Percentiles rank a stretch among this genome's conserved stretches.
These are phyloP conservation scores for Pleurotus cornucopiae DNA, from an alignment of 768 basidiomycete species.

Conservation along the genomic window DNA sequence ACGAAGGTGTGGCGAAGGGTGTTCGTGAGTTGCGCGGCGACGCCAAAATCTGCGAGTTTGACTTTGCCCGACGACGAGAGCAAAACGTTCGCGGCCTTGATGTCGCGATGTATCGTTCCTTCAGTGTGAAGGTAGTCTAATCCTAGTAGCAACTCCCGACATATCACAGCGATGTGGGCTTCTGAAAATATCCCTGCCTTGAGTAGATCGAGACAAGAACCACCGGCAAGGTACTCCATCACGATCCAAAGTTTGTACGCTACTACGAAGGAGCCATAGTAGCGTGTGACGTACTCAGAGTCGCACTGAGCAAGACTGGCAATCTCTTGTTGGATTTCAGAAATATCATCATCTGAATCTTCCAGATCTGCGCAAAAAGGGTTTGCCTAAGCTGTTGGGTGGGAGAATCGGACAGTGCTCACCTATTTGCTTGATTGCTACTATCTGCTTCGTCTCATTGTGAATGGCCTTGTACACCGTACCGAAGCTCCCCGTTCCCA, in stretches of 20 bases:
- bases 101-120: conserved; percentile 96
- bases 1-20: conserved; percentile 97
- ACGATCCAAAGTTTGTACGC: conserved; percentile 98
- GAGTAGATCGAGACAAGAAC: conserved; percentile 95
- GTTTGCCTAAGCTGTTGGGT: conserved; percentile 9
- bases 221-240: conserved; percentile 98
- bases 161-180: conserved; percentile 91
- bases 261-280: conserved; percentile 96
- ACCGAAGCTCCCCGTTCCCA: conserved; percentile 97
- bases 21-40: conserved; percentile 93
- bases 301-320: conserved; percentile 94
- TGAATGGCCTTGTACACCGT: conserved; percentile 97
- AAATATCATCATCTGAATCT: conserved; percentile 97
- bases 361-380: conserved; percentile 68
- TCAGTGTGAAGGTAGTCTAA: conserved; percentile 96
- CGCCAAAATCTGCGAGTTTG: conserved; percentile 98
- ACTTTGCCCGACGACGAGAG: conserved; percentile 89
- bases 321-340: conserved; percentile 98
- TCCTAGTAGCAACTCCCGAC: conserved; percentile 87
- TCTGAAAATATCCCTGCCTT: conserved; percentile 91
- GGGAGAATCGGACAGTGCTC: conserved; percentile 21
- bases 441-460: conserved; percentile 89
- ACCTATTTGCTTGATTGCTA: conserved; percentile 99
- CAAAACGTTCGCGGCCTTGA: conserved; percentile 96
- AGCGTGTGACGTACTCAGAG: conserved; percentile 93